Percentiles rank a stretch among this genome's conserved stretches.
Evolutionary conservation across 139 green algal genomes (phyloP).

Genomic region (Chlorella sp.): DNA sequence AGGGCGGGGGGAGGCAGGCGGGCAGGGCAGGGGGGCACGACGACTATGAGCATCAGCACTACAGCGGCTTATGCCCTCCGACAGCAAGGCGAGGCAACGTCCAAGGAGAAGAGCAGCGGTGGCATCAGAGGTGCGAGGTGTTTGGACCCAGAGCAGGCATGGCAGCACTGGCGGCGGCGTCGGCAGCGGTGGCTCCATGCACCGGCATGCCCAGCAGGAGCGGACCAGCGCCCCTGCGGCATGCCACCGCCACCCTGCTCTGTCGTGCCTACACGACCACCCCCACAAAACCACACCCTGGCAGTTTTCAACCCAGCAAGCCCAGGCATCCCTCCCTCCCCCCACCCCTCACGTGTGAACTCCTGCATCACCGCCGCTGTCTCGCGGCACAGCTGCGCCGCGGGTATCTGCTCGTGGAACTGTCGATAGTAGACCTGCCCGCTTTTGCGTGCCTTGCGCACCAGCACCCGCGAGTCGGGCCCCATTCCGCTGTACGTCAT

Average conservation of each 20-base stretch:
- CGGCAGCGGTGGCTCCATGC: background rate
- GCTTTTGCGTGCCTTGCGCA: constrained; percentile 91
- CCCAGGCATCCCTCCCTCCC: background rate
- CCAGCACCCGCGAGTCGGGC: constrained; percentile 95
- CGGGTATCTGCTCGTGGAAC: constrained; percentile 97
- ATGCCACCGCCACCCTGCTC: background rate
- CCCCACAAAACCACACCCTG: too few relatives aligned
- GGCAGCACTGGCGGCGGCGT: too few relatives aligned
- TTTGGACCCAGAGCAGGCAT: too few relatives aligned
- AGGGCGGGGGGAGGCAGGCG: background rate
- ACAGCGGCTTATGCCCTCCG: background rate
- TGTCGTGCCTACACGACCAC: background rate
- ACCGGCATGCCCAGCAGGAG: too few relatives aligned
- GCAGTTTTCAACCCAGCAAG: background rate
- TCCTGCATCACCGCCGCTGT: constrained; percentile 99
- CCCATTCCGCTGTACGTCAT: constrained; percentile 99
- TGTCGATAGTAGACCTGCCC: constrained; percentile 89
- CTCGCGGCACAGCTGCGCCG: constrained; percentile 97
- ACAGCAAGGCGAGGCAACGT: constrained; percentile 12
- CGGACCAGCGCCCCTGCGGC: background rate
- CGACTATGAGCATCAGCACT: background rate
- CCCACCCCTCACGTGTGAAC: constrained; percentile 91
- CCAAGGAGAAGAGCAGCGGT: background rate
- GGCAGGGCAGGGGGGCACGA: background rate
- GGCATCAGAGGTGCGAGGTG: too few relatives aligned